Evolutionary conservation across 139 green algal genomes (phyloP), one percentile per base, ranked within the genome.

Genomic region (Nannochloris sp.): DNA sequence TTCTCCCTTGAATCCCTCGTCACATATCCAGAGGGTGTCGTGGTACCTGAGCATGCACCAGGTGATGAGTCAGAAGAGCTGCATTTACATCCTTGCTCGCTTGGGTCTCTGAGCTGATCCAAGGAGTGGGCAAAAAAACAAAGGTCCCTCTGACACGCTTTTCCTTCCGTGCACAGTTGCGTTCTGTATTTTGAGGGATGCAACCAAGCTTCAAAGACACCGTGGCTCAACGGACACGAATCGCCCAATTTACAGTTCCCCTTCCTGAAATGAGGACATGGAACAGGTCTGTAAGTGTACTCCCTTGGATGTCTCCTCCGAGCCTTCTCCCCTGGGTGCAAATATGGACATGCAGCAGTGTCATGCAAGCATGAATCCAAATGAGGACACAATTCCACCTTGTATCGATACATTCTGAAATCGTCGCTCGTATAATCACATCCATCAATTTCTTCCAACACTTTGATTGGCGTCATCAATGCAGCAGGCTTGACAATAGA

Each of bases 171-270:
- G 78, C 92, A 98, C 74, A 94, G 84, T 80, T 95, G 87, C 57
- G 87, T 94, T 5, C 86, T 65, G 76, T 97, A 98, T 30, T 91
- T 81, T 1, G 75, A 79, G 16, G 92, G 92, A 70, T 98, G 92
- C 63, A 97, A 77, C 92, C 89, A 97, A 75, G 86, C 95, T 78
- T 98, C 92, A 57, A 98, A 98, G 2, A 98, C 88, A 55, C 91
- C 91, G 56, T 98, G 92, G 0, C 89, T 84, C 70, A 89, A 95
- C 0, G 89, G 83, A 74, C 92, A 98, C 1, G 79, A 74, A 53
- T 97, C 92, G 8, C 84, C 82, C 3, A 85, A 72, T 1, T 74
- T 66, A 71, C 92, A 98, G 10, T 60, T 76, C 2, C 91, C 93
- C 81, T 86, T 80, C 3, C 87, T 59, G 43, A 93, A 97, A 50